Evolutionary conservation across 2,329 filamentous ascomycete genomes (phyloP).

Genomic region (Neodidymelliopsis sp.): DNA sequence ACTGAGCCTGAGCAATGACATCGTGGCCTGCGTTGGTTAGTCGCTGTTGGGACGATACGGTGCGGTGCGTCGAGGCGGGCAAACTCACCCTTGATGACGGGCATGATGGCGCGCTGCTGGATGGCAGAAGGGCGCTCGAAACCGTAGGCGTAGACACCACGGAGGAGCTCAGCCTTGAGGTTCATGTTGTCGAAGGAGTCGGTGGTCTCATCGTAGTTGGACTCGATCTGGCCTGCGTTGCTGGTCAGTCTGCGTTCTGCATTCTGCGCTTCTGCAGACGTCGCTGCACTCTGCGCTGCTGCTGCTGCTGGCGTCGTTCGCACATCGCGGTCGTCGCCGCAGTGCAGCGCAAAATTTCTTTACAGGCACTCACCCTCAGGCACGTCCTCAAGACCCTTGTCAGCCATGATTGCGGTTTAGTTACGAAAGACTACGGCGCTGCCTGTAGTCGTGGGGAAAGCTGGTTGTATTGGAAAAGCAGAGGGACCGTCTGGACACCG

Average conservation of each 20-base stretch:
- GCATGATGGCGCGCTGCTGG: constrained; percentile 99
- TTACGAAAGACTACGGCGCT: constrained; percentile 40
- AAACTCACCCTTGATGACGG: constrained; percentile 94
- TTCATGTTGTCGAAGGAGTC: constrained; percentile 99
- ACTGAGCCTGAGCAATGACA: constrained; percentile 99
- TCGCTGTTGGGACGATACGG: constrained; percentile 20
- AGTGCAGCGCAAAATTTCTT: constrained; percentile 12
- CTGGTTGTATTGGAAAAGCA: constrained; percentile 43
- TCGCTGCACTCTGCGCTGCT: constrained; percentile 18
- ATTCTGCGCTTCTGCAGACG: constrained; percentile 5
- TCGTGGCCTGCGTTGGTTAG: constrained; percentile 72
- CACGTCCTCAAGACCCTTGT: constrained; percentile 97
- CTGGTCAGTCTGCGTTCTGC: constrained; percentile 19
- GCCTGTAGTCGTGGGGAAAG: constrained; percentile 32
- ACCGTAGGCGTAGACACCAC: constrained; percentile 99
- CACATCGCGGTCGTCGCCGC: background rate
- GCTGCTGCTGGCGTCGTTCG: constrained; percentile 1
- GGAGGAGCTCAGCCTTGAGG: constrained; percentile 95
- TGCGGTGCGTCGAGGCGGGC: constrained; percentile 6
- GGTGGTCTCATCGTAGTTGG: constrained; percentile 99
- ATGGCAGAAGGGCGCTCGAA: constrained; percentile 99
- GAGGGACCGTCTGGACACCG: constrained; percentile 19
- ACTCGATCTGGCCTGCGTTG: constrained; percentile 92
- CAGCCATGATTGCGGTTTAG: constrained; percentile 92
- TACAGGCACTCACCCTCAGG: constrained; percentile 77